Conservation (phyloP, 208 protist genomes). For the Angomonas ambiguus region DNA sequence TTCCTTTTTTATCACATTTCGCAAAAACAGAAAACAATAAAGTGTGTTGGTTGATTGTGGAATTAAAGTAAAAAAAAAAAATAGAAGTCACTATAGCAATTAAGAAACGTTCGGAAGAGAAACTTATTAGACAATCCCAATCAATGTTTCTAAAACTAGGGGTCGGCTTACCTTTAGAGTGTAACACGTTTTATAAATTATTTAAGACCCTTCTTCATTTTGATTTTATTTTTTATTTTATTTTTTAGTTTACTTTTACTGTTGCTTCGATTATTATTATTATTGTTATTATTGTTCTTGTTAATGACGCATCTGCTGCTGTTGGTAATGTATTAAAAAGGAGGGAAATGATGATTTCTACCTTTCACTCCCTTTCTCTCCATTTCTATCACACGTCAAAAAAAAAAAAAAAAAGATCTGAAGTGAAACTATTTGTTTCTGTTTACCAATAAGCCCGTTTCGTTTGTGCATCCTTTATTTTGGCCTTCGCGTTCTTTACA, state of each 20-base stretch:
- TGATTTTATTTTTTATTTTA: background rate
- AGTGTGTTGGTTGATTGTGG: background rate
- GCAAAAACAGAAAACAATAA: background rate
- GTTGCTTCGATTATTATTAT: too few species aligned
- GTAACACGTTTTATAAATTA: too few species aligned
- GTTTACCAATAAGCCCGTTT: constrained; percentile 3
- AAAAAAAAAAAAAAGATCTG: background rate
- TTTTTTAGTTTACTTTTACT: too few species aligned
- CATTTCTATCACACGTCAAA: background rate
- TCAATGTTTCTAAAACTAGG: too few species aligned
- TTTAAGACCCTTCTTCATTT: too few species aligned
- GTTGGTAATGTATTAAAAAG: too few species aligned
- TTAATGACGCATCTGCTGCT: too few species aligned
- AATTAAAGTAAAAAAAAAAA: background rate
- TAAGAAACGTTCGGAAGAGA: background rate
- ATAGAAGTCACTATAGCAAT: background rate
- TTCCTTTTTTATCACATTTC: background rate
- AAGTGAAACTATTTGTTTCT: too few species aligned
- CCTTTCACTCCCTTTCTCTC: background rate
- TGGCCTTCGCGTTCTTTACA: constrained; percentile 26
- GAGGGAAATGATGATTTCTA: background rate
- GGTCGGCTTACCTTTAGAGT: too few species aligned
- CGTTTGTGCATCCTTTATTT: constrained; percentile 18
- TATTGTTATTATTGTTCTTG: too few species aligned
- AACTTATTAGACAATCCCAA: background rate